Evolutionary conservation across 2,329 filamentous ascomycete species (phyloP), one percentile per base, ranked within the genome.

Genomic region (Tolypocladium sp.): DNA sequence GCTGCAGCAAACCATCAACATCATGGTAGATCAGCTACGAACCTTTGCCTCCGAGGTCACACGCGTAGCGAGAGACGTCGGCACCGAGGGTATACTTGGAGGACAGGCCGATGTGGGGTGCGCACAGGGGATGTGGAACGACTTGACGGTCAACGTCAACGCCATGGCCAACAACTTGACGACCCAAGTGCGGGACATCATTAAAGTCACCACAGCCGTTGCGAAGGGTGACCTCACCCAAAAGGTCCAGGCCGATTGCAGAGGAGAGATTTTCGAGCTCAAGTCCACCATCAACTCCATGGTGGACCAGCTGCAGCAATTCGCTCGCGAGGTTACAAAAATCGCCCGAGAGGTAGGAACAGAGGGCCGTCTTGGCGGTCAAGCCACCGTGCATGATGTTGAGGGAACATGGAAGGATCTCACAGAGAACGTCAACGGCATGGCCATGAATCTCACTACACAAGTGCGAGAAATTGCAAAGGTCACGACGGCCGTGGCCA

Each of bases 251-350:
- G 92, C 92, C 61, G 91, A 91, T 69, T 92, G 90, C 76, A 89
- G 87, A 77, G 95, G 89, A 74, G 94, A 93, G 81, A 97, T 92
- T 68, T 89, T 87, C 71, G 91, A 90, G 77, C 88, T 99, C 70
- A 99, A 99, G 76, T 92, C 92, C 61, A 97, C 94, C 54, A 99
- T 97, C 79, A 99, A 99, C 76, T 94, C 90, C 72, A 99, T 99
- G 93, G 93, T 99, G 65, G 94, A 97, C 73, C 94, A 97, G 74
- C 80, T 99, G 60, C 91, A 96, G 70, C 92, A 97, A 70, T 97
- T 97, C 71, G 94, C 94, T 12, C 90, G 92, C 70, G 93, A 97
- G 77, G 94, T 99, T 67, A 97, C 93, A 44, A 95, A 94, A 74
- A 90, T 99, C 69, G 93, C 93, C 44, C 89, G 91, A 72, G 93